These are phyloP conservation scores for Mycena metata DNA, from an alignment of 768 basidiomycete species.

Conservation along the genomic window DNA sequence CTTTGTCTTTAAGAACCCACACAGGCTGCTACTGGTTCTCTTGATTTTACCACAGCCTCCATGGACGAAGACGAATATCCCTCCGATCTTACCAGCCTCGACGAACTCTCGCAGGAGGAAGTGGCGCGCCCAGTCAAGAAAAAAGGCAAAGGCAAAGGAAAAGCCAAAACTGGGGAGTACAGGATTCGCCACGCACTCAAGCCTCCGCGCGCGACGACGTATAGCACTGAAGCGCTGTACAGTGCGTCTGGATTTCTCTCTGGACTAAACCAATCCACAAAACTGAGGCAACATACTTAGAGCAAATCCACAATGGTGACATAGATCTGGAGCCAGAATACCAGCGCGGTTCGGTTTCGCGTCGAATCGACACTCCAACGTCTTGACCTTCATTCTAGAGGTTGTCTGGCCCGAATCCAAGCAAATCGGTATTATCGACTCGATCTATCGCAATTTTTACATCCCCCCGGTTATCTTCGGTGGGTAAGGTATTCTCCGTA, in stretches of 20 bases:
- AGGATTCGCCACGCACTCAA: slow-evolving; percentile 51
- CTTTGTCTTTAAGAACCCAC: not conserved
- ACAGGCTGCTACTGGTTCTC: not conserved
- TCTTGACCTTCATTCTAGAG: slow-evolving; percentile 53
- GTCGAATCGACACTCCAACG: not conserved
- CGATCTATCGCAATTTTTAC: slow-evolving; percentile 83
- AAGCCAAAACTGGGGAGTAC: not conserved
- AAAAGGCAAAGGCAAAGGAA: slow-evolving; percentile 5
- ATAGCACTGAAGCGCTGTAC: slow-evolving; percentile 54
- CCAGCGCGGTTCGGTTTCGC: slow-evolving; percentile 70
- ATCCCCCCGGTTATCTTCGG: slow-evolving; percentile 82
- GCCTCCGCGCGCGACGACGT: slow-evolving; percentile 57
- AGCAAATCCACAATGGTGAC: slow-evolving; percentile 73
- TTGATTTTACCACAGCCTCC: not conserved
- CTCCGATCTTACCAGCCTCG: not conserved
- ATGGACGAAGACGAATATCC: not conserved
- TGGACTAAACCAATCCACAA: too few relatives aligned
- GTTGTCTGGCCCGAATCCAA: slow-evolving; percentile 86
- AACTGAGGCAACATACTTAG: slow-evolving; percentile 49
- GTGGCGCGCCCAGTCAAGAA: not conserved
- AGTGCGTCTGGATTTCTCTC: slow-evolving; percentile 6
- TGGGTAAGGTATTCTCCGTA: slow-evolving; percentile 42
- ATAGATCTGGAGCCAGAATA: slow-evolving; percentile 84
- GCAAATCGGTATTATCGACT: slow-evolving; percentile 83
- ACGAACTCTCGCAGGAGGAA: not conserved